Base-by-base conservation (phyloP, 2,329 filamentous ascomycete genomes). In the Botrytis deweyae region DNA sequence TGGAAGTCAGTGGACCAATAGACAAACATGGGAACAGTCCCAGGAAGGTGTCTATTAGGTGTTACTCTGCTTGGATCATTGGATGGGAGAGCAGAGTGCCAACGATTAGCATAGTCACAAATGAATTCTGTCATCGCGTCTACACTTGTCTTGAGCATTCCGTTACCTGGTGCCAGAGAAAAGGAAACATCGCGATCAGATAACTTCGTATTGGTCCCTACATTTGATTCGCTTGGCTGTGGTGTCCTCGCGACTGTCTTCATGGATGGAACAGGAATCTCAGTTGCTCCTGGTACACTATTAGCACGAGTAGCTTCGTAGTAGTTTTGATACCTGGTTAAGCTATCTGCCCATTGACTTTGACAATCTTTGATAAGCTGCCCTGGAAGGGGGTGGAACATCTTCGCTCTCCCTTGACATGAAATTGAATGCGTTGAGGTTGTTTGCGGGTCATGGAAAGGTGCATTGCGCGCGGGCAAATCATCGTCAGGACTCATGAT, bases 31-130 rank as follows among this genome's bases (percentile, higher is more conserved):
- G 58, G 69, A 42, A 40, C 18, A 29, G 69, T 72, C 2, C 44
- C 69, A 49, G 69, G 59, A 20, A 55, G 36, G 7, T 55, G n/a
- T 33, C 69, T 46, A 42, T 65, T 65, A 42, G 44, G 69, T 65
- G 36, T 72, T 20, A 33, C 4, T 40, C 3, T 12, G 22, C 16
- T 20, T 52, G 14, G 36, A 33, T 65, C 59, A 22, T 8, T 40
- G 12, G 33, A 65, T 42, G 69, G 22, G 14, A 49, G 40, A n/a
- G 40, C 9, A 38, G 61, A 72, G 29, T 72, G 59, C 69, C 69
- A 72, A 52, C 69, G 59, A 38, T 72, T 72, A 16, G 69, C 69
- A 29, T 72, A 72, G 33, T 72, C 69, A 22, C 58, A 64, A 20
- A 72, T 72, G n/a, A 65, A 65, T n/a, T 72, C 69, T 10, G 64